Conservation (phyloP, 768 basidiomycete genomes). For the Tylopilus balloui region DNA sequence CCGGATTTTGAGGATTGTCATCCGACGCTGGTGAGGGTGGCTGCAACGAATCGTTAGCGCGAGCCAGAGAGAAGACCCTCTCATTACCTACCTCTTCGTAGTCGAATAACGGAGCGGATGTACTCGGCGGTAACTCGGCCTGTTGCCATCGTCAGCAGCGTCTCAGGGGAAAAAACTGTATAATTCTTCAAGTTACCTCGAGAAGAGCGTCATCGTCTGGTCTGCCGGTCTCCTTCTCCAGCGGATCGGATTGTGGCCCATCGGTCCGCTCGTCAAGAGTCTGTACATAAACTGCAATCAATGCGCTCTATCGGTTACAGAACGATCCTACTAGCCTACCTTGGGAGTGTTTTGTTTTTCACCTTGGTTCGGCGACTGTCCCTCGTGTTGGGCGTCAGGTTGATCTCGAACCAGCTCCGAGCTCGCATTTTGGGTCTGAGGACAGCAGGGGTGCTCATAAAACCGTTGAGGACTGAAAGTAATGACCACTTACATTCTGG, state of each 20-base stretch:
- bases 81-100: neutral
- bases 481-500: neutral
- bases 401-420: neutral
- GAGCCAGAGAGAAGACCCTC: neutral
- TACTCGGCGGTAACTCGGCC: neutral
- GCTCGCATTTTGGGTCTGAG: neutral
- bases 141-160: neutral
- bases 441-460: neutral
- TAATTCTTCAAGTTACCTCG: neutral
- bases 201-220: neutral
- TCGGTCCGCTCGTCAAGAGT: neutral
- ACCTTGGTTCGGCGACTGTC: neutral
- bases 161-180: neutral
- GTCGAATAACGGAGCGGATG: neutral
- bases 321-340: neutral
- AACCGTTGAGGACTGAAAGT: neutral
- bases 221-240: neutral
- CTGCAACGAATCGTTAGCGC: neutral
- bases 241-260: neutral
- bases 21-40: neutral
- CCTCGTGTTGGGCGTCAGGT: neutral
- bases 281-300: neutral
- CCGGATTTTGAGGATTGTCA: neutral
- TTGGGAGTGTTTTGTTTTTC: neutral
- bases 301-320: neutral